Conservation (phyloP, 768 basidiomycete genomes). For the Amanita muscaria region DNA sequence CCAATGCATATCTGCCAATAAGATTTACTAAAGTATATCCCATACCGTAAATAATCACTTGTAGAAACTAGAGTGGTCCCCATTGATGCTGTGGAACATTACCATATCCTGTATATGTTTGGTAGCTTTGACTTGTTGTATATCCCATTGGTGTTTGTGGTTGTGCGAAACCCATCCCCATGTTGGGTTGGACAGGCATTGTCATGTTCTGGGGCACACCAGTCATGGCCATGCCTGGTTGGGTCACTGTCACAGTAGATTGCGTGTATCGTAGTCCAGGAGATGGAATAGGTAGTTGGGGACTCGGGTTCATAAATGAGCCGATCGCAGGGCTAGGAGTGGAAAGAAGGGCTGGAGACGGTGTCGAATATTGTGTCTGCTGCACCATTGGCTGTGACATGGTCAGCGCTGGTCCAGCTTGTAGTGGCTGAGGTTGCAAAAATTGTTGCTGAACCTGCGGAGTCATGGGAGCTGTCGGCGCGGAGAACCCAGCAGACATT, state of each 20-base stretch:
- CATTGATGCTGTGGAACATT: slow-evolving; percentile 3
- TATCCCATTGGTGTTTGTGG: neutral
- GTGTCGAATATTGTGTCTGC: neutral
- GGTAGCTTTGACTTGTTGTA: neutral
- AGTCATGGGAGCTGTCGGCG: neutral
- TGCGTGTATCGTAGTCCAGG: slow-evolving; percentile 2
- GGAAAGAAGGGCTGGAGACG: slow-evolving; percentile 4
- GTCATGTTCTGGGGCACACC: slow-evolving; percentile 6
- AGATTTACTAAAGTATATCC: neutral
- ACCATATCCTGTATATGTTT: neutral
- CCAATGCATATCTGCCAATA: too few relatives aligned
- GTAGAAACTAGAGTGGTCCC: slow-evolving; percentile 6
- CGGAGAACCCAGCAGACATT: neutral
- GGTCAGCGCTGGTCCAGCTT: neutral
- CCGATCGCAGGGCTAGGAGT: slow-evolving; percentile 5
- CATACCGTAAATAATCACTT: neutral
- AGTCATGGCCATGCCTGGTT: neutral
- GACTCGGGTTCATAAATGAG: neutral
- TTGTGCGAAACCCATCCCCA: slow-evolving; percentile 1
- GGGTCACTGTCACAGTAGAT: neutral
- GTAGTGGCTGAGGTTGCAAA: slow-evolving; percentile 9
- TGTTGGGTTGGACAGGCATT: slow-evolving; percentile 1
- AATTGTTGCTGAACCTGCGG: slow-evolving; percentile 7
- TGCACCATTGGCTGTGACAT: neutral
- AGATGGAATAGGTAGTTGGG: slow-evolving; percentile 1